Conservation (phyloP, 1,139 yeast species). For the Geotrichum restrictum region DNA sequence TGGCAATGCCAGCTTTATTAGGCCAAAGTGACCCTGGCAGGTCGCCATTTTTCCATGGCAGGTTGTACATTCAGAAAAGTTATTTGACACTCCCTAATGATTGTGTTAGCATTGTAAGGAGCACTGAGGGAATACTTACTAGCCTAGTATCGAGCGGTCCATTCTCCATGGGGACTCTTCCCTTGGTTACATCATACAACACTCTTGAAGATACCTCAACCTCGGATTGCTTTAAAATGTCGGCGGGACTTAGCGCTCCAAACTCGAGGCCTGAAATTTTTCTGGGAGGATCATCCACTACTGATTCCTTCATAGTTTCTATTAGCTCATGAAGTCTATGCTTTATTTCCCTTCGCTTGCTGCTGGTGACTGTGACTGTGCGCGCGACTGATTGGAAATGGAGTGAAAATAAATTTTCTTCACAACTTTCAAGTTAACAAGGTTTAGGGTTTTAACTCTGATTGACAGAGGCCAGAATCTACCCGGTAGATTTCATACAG, state of each 20-base stretch:
- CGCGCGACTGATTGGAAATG: background rate
- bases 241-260: slow-evolving; percentile 85
- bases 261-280: slow-evolving; percentile 87
- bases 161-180: slow-evolving; percentile 68
- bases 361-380: background rate
- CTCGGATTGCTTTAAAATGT: slow-evolving; percentile 88
- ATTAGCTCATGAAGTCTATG: background rate
- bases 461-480: no score
- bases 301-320: slow-evolving; percentile 60
- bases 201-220: slow-evolving; percentile 91
- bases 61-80: slow-evolving; percentile 76
- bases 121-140: slow-evolving; percentile 37
- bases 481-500: no score
- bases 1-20: slow-evolving; percentile 85
- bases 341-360: background rate
- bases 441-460: background rate
- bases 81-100: slow-evolving; percentile 73
- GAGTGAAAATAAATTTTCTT: background rate
- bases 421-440: background rate
- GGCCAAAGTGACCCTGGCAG: slow-evolving; percentile 98
- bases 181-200: slow-evolving; percentile 82
- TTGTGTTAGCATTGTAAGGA: background rate
- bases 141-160: slow-evolving; percentile 91
- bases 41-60: slow-evolving; percentile 91
- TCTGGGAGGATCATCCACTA: slow-evolving; percentile 83